Evolutionary conservation across 805 yeast species (phyloP).

Genomic region (Candida sphagnicola): DNA sequence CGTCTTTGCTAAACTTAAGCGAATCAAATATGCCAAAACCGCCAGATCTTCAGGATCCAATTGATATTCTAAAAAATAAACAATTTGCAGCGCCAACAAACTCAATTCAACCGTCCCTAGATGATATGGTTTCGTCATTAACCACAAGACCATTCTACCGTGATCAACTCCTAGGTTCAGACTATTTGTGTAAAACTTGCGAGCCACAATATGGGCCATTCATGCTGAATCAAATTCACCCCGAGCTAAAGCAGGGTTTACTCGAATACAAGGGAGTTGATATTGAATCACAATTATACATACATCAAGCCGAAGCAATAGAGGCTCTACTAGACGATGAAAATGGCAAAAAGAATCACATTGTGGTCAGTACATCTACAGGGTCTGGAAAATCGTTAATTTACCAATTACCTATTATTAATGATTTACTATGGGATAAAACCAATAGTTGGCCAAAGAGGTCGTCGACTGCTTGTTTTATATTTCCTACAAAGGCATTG

Average conservation of each 20-base stretch:
- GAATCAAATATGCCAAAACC: slow-evolving; percentile 42
- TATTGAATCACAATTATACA: slow-evolving; percentile 50
- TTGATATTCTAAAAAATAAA: slow-evolving; percentile 12
- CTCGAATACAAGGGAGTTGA: slow-evolving; percentile 40
- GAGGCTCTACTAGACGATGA: slow-evolving; percentile 41
- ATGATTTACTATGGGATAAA: slow-evolving; percentile 36
- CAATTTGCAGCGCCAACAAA: slow-evolving; percentile 5
- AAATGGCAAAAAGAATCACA: slow-evolving; percentile 46
- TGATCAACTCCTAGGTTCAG: slow-evolving; percentile 57
- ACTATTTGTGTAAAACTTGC: slow-evolving; percentile 40
- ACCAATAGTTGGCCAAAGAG: slow-evolving; percentile 29
- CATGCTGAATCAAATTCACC: slow-evolving; percentile 37
- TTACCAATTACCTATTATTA: slow-evolving; percentile 81
- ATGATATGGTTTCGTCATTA: slow-evolving; percentile 47
- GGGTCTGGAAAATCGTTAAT: slow-evolving; percentile 94
- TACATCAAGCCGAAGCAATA: slow-evolving; percentile 81
- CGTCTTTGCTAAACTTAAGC: slow-evolving; percentile 33
- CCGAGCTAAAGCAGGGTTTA: slow-evolving; percentile 47
- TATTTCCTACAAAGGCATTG: slow-evolving; percentile 95
- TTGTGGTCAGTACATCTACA: slow-evolving; percentile 90
- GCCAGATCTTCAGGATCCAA: slow-evolving; percentile 53
- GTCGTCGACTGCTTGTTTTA: slow-evolving; percentile 68
- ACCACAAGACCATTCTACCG: slow-evolving; percentile 48
- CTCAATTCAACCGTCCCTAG: slow-evolving; percentile 32
- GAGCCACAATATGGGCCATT: slow-evolving; percentile 43